A percentile compares a stretch with the other conserved stretches of the same genome.
phyloP scores from a whole-genome alignment of 148 eudicot genomes.

The Rhododendron kiyosumense region DNA sequence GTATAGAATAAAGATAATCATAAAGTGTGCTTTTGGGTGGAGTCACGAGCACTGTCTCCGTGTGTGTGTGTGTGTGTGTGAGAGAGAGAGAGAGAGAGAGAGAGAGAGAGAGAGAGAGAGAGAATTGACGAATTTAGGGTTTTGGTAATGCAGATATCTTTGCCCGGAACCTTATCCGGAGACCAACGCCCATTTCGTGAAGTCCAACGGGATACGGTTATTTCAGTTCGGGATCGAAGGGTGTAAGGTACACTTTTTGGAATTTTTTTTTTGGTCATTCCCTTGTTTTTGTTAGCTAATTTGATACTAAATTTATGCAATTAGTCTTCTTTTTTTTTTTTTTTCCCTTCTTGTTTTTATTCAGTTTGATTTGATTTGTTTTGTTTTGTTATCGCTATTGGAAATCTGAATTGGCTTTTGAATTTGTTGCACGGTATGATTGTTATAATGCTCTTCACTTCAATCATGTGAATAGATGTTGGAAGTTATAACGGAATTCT shows the following conservation, averaged over 20 bases:
- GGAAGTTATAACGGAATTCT: too few relatives aligned
- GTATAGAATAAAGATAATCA: not conserved
- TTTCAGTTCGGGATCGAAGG: slow-evolving; percentile 86
- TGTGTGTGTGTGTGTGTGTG: not conserved
- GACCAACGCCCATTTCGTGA: slow-evolving; percentile 52
- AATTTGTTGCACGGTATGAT: not conserved
- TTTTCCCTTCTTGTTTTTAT: not conserved
- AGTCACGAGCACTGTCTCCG: not conserved
- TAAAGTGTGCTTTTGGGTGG: not conserved
- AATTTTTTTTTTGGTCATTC: not conserved
- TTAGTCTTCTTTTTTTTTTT: not conserved
- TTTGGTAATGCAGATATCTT: slow-evolving; percentile 45
- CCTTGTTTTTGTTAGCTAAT: not conserved
- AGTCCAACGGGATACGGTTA: slow-evolving; percentile 65
- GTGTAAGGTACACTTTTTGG: slow-evolving; percentile 43
- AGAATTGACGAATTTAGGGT: not conserved
- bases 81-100: not conserved
- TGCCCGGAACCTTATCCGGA: slow-evolving; percentile 95
- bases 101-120: not conserved
- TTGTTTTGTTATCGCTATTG: not conserved
- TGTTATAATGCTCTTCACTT: slow-evolving; percentile 4
- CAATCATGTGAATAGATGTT: not conserved
- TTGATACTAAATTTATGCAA: not conserved
- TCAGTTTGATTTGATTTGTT: not conserved
- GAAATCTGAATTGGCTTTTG: not conserved